A percentile compares a stretch with the other conserved stretches of the same genome.
Conservation (phyloP, 805 yeast species). For the Sungouiozyma ichnusensis region DNA sequence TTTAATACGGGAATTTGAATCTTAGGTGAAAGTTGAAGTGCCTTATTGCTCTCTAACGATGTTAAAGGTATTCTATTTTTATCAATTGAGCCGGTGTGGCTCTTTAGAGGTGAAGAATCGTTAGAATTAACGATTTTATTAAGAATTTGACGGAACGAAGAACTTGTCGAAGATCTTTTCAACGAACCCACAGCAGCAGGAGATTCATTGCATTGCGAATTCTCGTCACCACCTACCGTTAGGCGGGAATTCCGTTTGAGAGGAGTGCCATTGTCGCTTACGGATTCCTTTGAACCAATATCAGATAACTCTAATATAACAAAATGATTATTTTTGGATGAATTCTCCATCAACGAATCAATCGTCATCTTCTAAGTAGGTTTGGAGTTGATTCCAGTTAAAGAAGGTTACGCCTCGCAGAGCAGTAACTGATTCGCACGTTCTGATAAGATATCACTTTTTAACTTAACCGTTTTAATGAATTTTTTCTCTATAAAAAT, state of each 20-base stretch:
- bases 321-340: neutral
- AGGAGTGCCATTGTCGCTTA: neutral
- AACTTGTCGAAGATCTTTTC: constrained; percentile 25
- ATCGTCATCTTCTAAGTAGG: neutral
- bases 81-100: neutral
- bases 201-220: neutral
- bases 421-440: too few relatives aligned
- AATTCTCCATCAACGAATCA: neutral
- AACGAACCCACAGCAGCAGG: constrained; percentile 1
- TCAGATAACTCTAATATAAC: neutral
- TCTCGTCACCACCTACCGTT: neutral
- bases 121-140: constrained; percentile 19
- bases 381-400: too few relatives aligned
- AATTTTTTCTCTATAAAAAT: too few relatives aligned
- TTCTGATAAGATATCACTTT: too few relatives aligned
- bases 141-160: constrained; percentile 24
- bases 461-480: too few relatives aligned
- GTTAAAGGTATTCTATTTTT: constrained; percentile 8
- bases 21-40: neutral
- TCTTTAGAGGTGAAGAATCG: neutral
- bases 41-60: constrained; percentile 2
- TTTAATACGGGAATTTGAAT: neutral
- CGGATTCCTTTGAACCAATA: neutral
- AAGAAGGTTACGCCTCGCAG: too few relatives aligned
- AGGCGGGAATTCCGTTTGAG: neutral